phyloP scores from a whole-genome alignment of 805 yeast species.

The Monosporozyma aquatica region DNA sequence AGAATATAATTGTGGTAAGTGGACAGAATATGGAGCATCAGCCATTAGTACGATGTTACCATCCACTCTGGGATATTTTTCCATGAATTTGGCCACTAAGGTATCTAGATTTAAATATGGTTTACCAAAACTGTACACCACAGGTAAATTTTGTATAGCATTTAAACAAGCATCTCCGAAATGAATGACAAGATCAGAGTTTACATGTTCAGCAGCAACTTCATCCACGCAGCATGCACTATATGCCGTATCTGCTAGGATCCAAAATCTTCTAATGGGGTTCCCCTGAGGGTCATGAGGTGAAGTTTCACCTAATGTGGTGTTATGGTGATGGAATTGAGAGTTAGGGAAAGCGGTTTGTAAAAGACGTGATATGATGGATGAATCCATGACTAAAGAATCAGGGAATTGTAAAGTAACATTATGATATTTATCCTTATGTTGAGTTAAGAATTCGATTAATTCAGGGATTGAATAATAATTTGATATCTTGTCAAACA shows the following conservation, averaged over 20 bases:
- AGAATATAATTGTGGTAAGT: conserved; percentile 35
- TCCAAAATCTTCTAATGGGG: conserved; percentile 46
- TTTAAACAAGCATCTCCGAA: conserved; percentile 93
- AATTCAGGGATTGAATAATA: conserved; percentile 51
- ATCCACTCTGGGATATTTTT: conserved; percentile 33
- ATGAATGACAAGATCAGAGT: conserved; percentile 78
- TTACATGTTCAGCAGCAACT: conserved; percentile 90
- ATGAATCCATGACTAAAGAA: conserved; percentile 63
- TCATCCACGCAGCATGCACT: conserved; percentile 95
- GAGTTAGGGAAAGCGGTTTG: conserved; percentile 31
- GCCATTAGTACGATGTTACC: conserved; percentile 58
- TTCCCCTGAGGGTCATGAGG: not conserved
- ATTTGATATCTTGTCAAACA: conserved; percentile 32
- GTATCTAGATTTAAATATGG: conserved; percentile 42
- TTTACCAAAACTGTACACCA: conserved; percentile 70
- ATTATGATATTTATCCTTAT: conserved; percentile 32
- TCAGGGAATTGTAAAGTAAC: conserved; percentile 93
- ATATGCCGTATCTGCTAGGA: conserved; percentile 91
- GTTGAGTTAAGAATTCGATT: conserved; percentile 31
- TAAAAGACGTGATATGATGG: conserved; percentile 51
- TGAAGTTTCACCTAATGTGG: not conserved
- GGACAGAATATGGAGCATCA: conserved; percentile 55
- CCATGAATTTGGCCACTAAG: conserved; percentile 35
- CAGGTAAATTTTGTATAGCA: conserved; percentile 62
- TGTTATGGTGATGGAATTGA: conserved; percentile 1